Conservation (phyloP, 2,329 filamentous ascomycete genomes). For the Ophiocordyceps camponoti-saundersi region DNA sequence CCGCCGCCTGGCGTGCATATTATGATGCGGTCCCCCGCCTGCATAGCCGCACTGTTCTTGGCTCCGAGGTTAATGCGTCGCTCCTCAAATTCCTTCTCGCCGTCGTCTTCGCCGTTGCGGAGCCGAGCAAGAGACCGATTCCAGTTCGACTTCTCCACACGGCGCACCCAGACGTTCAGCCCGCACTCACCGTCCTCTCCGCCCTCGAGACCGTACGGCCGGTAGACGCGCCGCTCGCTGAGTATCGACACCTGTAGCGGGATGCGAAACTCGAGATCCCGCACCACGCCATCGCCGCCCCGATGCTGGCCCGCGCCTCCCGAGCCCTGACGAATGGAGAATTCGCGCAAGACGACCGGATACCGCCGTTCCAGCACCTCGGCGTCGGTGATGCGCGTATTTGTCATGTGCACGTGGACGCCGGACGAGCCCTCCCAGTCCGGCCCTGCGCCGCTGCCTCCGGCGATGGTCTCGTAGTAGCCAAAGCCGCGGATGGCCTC, state of each 20-base stretch:
- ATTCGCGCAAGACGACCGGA: constrained; percentile 48
- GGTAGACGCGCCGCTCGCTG: constrained; percentile 56
- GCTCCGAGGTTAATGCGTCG: constrained; percentile 37
- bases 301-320: constrained; percentile 39
- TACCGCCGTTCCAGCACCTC: constrained; percentile 68
- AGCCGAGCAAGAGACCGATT: too few relatives aligned
- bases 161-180: constrained; percentile 74
- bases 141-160: constrained; percentile 35
- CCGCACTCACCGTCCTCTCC: constrained; percentile 58
- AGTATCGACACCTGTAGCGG: constrained; percentile 66
- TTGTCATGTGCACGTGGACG: constrained; percentile 78
- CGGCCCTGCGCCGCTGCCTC: constrained; percentile 57
- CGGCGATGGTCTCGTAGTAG: constrained; percentile 76
- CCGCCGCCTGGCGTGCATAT: constrained; percentile 46
- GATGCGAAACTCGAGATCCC: constrained; percentile 69
- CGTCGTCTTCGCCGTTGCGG: constrained; percentile 6
- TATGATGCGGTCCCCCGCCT: constrained; percentile 42
- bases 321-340: constrained; percentile 44
- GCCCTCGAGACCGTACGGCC: constrained; percentile 57
- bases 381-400: constrained; percentile 66
- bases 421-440: constrained; percentile 58
- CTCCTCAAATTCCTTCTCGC: constrained; percentile 19
- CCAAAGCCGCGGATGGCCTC: constrained; percentile 50
- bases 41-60: constrained; percentile 38
- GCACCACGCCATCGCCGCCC: constrained; percentile 59